These are phyloP conservation scores for Suillus alpinus DNA, from an alignment of 768 basidiomycete species.

Conservation along the genomic window DNA sequence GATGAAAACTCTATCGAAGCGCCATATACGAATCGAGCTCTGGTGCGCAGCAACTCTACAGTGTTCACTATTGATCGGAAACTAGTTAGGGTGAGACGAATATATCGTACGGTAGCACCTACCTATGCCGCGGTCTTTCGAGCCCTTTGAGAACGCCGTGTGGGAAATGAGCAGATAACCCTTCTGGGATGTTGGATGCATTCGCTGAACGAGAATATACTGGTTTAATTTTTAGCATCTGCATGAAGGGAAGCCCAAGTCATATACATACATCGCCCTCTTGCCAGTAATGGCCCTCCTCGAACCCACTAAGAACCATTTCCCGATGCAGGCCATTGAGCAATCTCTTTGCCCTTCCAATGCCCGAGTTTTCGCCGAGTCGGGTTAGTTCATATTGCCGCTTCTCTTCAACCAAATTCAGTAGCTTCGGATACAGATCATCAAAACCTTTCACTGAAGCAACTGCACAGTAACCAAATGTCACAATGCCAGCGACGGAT, in stretches of 20 bases:
- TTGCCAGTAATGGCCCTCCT: constrained; percentile 95
- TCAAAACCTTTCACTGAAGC: constrained; percentile 98
- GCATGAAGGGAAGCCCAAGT: neutral
- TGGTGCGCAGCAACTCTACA: constrained; percentile 78
- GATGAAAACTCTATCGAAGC: constrained; percentile 68
- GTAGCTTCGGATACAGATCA: constrained; percentile 92
- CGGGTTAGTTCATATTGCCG: constrained; percentile 72
- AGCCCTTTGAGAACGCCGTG: constrained; percentile 84
- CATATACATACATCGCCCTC: constrained; percentile 79
- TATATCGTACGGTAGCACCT: constrained; percentile 21
- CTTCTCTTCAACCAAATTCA: constrained; percentile 85
- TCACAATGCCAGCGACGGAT: constrained; percentile 89
- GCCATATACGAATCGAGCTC: constrained; percentile 79
- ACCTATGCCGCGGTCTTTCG: constrained; percentile 81
- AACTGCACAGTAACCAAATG: constrained; percentile 84
- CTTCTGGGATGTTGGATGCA: constrained; percentile 86
- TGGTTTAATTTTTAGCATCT: constrained; percentile 29
- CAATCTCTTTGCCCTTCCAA: constrained; percentile 60
- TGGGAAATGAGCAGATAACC: constrained; percentile 92
- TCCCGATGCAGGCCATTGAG: constrained; percentile 88
- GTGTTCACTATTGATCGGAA: constrained; percentile 58
- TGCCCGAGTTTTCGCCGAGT: constrained; percentile 53
- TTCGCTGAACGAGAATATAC: constrained; percentile 93
- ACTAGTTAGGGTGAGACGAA: constrained; percentile 1
- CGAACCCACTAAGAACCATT: constrained; percentile 83